Percentiles rank a stretch among this genome's conserved stretches.
Evolutionary conservation across 2,329 filamentous ascomycete genomes (phyloP).

Genomic region (Monilinia fructicola): DNA sequence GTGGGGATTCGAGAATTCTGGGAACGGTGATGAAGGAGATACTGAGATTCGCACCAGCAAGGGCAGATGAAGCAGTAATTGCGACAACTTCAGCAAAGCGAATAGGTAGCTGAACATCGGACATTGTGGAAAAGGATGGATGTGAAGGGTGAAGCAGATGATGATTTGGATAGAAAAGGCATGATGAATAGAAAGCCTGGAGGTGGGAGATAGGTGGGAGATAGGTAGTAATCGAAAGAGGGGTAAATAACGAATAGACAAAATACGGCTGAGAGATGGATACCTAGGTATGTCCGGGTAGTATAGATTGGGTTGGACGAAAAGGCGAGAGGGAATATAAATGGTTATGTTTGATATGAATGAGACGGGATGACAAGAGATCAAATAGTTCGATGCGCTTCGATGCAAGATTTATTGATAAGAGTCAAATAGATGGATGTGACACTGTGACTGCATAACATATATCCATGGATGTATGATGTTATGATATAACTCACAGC

Average conservation of each 20-base stretch:
- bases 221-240: too few relatives aligned
- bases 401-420: slow-evolving; percentile 5
- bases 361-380: background rate
- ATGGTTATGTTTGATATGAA: slow-evolving; percentile 15
- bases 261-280: too few relatives aligned
- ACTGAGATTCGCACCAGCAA: slow-evolving; percentile 44
- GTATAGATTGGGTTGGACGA: too few relatives aligned
- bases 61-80: slow-evolving; percentile 51
- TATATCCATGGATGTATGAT: too few relatives aligned
- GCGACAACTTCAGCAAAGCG: slow-evolving; percentile 51
- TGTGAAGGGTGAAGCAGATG: slow-evolving; percentile 19
- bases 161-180: slow-evolving; percentile 17
- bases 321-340: background rate
- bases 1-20: slow-evolving; percentile 55
- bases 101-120: slow-evolving; percentile 37
- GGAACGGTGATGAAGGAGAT: slow-evolving; percentile 49
- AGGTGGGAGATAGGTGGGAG: too few relatives aligned
- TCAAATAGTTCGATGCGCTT: slow-evolving; percentile 11
- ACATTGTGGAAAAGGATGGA: slow-evolving; percentile 3
- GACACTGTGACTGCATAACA: too few relatives aligned
- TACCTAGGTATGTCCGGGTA: too few relatives aligned
- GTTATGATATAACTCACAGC: too few relatives aligned
- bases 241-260: too few relatives aligned
- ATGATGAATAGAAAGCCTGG: background rate
- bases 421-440: too few relatives aligned